Evolutionary conservation across 495 filamentous ascomycete species (phyloP).

Genomic region (Pyronema domesticum): DNA sequence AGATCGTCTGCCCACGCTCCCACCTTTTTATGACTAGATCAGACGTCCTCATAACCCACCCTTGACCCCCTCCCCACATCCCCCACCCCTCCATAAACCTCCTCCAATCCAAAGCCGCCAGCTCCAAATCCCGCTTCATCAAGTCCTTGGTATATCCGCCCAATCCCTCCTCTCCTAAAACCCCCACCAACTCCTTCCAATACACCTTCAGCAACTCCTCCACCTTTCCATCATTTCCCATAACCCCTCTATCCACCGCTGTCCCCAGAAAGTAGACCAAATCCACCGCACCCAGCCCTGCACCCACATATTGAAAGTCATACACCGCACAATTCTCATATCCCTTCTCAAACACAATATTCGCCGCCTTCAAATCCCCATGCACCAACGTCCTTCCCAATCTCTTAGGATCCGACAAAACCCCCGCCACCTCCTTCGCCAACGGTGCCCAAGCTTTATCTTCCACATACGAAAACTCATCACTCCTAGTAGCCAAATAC

Average conservation of each 20-base stretch:
- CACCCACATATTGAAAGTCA: constrained; percentile 33
- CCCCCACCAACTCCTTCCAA: constrained; percentile 14
- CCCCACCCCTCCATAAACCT: constrained; percentile 34
- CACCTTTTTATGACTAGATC: no score
- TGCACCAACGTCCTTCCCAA: constrained; percentile 29
- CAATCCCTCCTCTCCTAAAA: not conserved
- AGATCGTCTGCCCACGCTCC: no score
- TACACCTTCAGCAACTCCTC: constrained; percentile 27
- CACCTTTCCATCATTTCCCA: constrained; percentile 25
- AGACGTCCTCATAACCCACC: constrained; percentile 14
- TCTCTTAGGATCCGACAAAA: constrained; percentile 23
- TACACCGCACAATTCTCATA: constrained; percentile 29
- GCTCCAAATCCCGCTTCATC: constrained; percentile 30
- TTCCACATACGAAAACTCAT: constrained; percentile 21
- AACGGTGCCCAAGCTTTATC: constrained; percentile 14
- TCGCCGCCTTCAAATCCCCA: constrained; percentile 33
- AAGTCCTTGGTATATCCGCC: constrained; percentile 26
- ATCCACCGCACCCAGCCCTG: constrained; percentile 31
- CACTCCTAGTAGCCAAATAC: constrained; percentile 30
- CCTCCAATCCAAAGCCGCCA: constrained; percentile 33
- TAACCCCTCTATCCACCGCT: constrained; percentile 13
- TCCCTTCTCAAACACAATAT: constrained; percentile 18
- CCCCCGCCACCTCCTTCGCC: not conserved
- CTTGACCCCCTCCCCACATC: constrained; percentile 33
- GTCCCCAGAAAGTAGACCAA: constrained; percentile 29